Conservation (phyloP, 345 rosid genomes). For the Pistacia integerrima region DNA sequence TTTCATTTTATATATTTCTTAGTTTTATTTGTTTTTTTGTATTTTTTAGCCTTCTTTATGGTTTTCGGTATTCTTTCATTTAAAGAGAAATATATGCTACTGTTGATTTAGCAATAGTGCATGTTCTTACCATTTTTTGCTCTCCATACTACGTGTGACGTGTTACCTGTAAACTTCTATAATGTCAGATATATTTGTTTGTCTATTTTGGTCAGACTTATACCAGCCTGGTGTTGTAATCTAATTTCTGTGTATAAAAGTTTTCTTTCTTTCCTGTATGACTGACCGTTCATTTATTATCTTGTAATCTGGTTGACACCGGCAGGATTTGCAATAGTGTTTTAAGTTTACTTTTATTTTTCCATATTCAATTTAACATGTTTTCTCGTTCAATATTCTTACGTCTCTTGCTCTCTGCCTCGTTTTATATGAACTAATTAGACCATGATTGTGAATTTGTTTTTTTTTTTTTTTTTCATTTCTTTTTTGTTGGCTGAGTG, state of each 20-base stretch:
- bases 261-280: not conserved
- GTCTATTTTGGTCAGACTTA: not conserved
- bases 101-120: too few relatives aligned
- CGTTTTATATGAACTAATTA: not conserved
- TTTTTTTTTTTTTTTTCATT: not conserved
- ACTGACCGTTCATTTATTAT: not conserved
- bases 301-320: not conserved
- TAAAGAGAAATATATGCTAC: too few relatives aligned
- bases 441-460: not conserved
- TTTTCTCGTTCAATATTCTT: not conserved
- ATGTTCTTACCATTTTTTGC: not conserved
- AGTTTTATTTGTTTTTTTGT: too few relatives aligned
- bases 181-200: not conserved
- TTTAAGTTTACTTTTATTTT: not conserved
- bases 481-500: too few relatives aligned
- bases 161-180: too few relatives aligned
- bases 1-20: too few relatives aligned
- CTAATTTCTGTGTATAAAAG: not conserved
- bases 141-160: not conserved
- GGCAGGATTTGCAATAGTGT: not conserved
- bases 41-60: not conserved
- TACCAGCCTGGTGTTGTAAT: not conserved
- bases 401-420: not conserved
- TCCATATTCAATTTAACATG: not conserved
- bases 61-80: too few relatives aligned